Base-by-base conservation (phyloP, 345 rosid species). In the Linum tenue region DNA sequence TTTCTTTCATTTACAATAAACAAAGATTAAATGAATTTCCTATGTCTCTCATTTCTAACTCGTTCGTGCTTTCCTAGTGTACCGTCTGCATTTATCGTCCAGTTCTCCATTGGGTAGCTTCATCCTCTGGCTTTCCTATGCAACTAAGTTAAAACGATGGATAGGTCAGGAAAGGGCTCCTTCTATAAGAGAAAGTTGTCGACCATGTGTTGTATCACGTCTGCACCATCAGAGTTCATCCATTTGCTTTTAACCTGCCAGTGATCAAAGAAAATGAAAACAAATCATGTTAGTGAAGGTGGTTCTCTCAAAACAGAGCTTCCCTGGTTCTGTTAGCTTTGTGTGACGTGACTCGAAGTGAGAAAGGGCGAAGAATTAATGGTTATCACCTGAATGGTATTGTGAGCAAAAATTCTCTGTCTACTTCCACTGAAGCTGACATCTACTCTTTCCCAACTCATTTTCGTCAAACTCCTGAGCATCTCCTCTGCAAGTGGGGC, bases 381-480 rank as follows among this genome's bases (percentile, higher is more conserved):
- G 55, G 39, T 71, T 22, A 84, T 82, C 67, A 77, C 98, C 96
- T 83, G 92, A 74, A 92, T 92, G 63, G 95, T 83, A 69, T 7
- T 81, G 74, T 89, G 96, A 38, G 96, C 96, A 5, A 86, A 57
- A 62, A 81, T 66, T 77, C 84, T 77, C 72, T 87, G 95, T 41
- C 67, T 39, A 12, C 80, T 85, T 79, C 96, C 86, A 3, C 81
- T 81, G 79, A 89, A 92, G 78, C 79, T 79, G 71, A 86, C 98
- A 63, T 92, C 92, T 37, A 87, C 71, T 60, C 96, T 69, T 67
- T 92, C 92, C 96, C 98, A 92, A 70, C 78, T 79, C 73, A 89
- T 3, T 65, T 69, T 78, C 56, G 85, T 87, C 76, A 89, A 69
- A 56, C 73, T 78, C 71, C 82, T 79, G 72, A 92, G 75, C 95